Percentiles rank a stretch among this genome's conserved stretches.
phyloP scores from a whole-genome alignment of 2,329 filamentous ascomycete genomes.

The Gnomoniopsis sp. region DNA sequence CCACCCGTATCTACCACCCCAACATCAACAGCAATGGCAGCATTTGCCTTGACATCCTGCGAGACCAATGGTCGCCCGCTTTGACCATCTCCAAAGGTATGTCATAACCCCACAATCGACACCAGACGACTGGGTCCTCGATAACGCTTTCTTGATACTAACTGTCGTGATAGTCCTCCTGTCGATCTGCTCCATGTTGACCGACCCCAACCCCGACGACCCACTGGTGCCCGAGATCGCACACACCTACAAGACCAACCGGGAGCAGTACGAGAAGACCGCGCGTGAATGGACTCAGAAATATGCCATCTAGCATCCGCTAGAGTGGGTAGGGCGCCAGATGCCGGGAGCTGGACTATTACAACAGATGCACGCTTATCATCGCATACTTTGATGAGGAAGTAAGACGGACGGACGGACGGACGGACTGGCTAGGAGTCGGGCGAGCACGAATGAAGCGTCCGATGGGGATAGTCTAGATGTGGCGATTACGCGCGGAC shows the following conservation, averaged over 20 bases:
- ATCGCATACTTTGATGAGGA: background rate
- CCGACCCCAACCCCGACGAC: slow-evolving; percentile 98
- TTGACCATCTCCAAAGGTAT: slow-evolving; percentile 97
- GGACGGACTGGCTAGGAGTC: background rate
- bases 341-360: background rate
- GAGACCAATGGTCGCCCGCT: slow-evolving; percentile 98
- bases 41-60: slow-evolving; percentile 96
- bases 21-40: slow-evolving; percentile 99
- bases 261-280: slow-evolving; percentile 90
- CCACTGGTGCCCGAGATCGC: slow-evolving; percentile 98
- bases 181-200: slow-evolving; percentile 99
- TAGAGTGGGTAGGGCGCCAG: background rate
- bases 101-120: slow-evolving; percentile 17
- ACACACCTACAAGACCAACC: slow-evolving; percentile 99
- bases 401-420: background rate
- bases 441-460: background rate
- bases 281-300: slow-evolving; percentile 98
- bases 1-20: slow-evolving; percentile 98
- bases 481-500: background rate
- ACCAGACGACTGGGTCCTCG: no score
- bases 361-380: background rate
- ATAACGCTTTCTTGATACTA: background rate
- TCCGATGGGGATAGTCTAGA: background rate
- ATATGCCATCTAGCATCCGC: slow-evolving; percentile 75
- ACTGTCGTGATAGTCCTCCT: slow-evolving; percentile 66